Evolutionary conservation across 1,284 basidiomycete species (phyloP).

Genomic region (Thecaphora thlaspeos): DNA sequence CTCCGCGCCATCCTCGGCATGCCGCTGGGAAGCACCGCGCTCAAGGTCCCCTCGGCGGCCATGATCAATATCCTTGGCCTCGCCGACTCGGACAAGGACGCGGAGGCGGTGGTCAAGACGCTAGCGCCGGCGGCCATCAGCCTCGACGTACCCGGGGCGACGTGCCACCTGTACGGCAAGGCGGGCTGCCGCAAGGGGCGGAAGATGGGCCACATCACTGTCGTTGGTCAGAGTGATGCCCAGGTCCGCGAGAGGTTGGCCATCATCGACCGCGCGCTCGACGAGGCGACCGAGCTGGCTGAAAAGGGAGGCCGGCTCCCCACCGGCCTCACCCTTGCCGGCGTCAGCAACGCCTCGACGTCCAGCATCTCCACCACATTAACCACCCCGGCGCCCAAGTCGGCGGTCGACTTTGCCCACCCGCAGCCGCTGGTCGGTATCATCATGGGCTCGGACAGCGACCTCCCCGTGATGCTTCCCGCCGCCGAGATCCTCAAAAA

Average conservation of each 20-base stretch:
- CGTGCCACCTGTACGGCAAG: conserved; percentile 91
- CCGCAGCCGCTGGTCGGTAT: conserved; percentile 80
- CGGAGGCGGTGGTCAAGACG: conserved; percentile 51
- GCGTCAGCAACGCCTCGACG: conserved; percentile 16
- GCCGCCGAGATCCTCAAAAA: conserved; percentile 80
- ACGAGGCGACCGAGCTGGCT: conserved; percentile 44
- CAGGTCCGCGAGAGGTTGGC: conserved; percentile 65
- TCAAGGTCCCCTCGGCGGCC: conserved; percentile 81
- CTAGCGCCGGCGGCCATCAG: conserved; percentile 49
- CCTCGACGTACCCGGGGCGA: conserved; percentile 69
- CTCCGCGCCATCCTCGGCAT: conserved; percentile 90
- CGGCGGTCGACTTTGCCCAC: conserved; percentile 59
- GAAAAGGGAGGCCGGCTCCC: conserved; percentile 30
- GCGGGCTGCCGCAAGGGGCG: conserved; percentile 80
- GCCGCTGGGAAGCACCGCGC: conserved; percentile 81
- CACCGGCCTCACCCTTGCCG: conserved; percentile 25
- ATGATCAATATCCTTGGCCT: conserved; percentile 88
- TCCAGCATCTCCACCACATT: conserved; percentile 2
- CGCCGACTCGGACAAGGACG: conserved; percentile 49
- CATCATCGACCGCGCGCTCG: conserved; percentile 44
- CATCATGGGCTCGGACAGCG: conserved; percentile 99
- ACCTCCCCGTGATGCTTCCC: conserved; percentile 86
- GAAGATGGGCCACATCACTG: conserved; percentile 97
- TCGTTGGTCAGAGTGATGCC: conserved; percentile 81
- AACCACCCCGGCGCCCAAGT: conserved; percentile 53